Base-by-base conservation (phyloP, 1,139 yeast species). In the Kurtzmaniella quercitrusa region DNA sequence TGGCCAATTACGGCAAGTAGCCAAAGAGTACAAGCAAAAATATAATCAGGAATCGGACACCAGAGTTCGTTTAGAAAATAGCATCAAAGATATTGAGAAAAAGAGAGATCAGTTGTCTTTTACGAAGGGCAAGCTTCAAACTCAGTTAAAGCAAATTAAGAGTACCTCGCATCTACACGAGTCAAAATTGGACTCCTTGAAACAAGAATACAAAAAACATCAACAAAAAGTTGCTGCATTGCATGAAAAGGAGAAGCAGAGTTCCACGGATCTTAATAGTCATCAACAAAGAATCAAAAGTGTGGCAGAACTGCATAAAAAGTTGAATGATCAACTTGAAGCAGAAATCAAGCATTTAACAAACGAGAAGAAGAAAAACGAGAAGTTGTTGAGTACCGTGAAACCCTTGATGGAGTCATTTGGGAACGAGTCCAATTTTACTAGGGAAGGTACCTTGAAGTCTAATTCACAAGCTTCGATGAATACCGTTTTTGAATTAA, bases 21-120 rank as follows among this genome's bases (percentile, higher is more conserved):
- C 57, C 23, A 47, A 51, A 22, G 32, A 42, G 23, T 55, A 52
- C 49, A 63, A 59, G 41, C 50, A 49, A 23, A 70, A 67, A 44
- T 56, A 57, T 38, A 65, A 63, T 30, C 66, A 65, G 32, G 67
- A 65, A 43, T 54, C 66, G 5, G 70, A 68, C 38, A 47, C 47
- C 42, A 59, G 61, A 42, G 48, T 60, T 18, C 62, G 60, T 42
- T 61, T 67, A 41, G 71, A 66, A 26, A 52, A 52, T 41, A 62
- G 60, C 45, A 62, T 67, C 11, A 68, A 65, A 47, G 57, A 60
- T 28, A 54, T 67, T 44, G 74, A 68, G 42, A 62, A 59, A 36
- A 51, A 45, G 20, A 63, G 61, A 44, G 74, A 69, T 46, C 51
- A 55, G 28, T 47, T 65, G 30, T 52, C 59, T 19, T 64, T 59